Conservation (phyloP, 116 monocot species). For the Cymodocea nodosa region DNA sequence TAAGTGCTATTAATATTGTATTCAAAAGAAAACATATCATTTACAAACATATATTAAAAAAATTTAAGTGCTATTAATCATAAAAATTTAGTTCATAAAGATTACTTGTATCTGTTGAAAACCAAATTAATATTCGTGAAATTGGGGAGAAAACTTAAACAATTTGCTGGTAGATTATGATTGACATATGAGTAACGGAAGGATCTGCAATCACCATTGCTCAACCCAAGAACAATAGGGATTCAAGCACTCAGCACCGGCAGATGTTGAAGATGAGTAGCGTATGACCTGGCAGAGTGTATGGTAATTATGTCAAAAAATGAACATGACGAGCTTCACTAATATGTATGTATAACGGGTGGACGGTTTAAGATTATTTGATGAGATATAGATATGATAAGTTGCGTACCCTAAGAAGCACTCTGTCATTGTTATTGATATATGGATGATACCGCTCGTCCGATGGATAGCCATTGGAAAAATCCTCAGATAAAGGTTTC, state of each 20-base stretch:
- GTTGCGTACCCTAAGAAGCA: conserved; percentile 33
- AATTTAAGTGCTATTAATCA: too few species aligned
- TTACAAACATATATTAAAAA: too few species aligned
- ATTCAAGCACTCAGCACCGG: conserved; percentile 77
- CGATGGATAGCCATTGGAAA: conserved; percentile 14
- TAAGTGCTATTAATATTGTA: too few species aligned
- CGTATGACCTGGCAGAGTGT: conserved; percentile 42
- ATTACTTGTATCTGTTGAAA: too few species aligned
- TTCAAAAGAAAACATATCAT: too few species aligned
- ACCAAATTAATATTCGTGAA: too few species aligned
- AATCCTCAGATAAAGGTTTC: conserved; percentile 10
- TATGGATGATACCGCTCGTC: conserved; percentile 28
- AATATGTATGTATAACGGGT: too few species aligned
- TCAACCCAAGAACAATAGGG: conserved; percentile 77
- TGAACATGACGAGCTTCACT: too few species aligned
- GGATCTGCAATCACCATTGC: conserved; percentile 48
- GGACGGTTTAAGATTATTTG: too few species aligned
- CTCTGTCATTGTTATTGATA: conserved; percentile 36
- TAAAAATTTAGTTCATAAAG: too few species aligned
- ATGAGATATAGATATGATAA: neutral
- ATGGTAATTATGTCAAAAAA: too few species aligned
- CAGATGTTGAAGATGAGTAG: conserved; percentile 64
- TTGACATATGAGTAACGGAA: neutral
- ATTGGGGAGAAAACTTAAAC: too few species aligned
- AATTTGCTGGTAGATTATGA: neutral